Evolutionary conservation across 2,329 filamentous ascomycete genomes (phyloP).

Genomic region (Sclerotiophoma versabilis): DNA sequence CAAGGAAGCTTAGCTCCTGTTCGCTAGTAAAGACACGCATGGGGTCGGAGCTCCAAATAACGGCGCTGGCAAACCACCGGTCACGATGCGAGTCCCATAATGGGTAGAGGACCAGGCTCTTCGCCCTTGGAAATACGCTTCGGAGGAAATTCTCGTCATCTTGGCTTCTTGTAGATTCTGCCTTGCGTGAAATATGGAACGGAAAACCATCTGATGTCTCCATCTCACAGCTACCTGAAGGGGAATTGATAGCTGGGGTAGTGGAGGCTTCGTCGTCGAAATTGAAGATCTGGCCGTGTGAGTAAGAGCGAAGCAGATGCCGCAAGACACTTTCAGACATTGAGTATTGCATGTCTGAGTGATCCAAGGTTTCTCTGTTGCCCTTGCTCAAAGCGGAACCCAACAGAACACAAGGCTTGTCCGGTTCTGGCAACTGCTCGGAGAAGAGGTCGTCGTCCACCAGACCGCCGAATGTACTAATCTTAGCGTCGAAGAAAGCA

Average conservation of each 20-base stretch:
- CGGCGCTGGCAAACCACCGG: conserved; percentile 48
- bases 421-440: conserved; percentile 40
- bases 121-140: conserved; percentile 46
- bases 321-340: conserved; percentile 44
- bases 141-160: conserved; percentile 46
- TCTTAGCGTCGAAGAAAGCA: conserved; percentile 49
- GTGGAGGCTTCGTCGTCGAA: conserved; percentile 37
- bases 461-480: conserved; percentile 47
- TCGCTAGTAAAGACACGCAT: conserved; percentile 49
- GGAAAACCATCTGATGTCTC: conserved; percentile 29
- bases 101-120: conserved; percentile 49
- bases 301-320: conserved; percentile 44
- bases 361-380: conserved; percentile 13
- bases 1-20: conserved; percentile 48
- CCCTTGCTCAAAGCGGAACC: conserved; percentile 37
- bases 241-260: conserved; percentile 25
- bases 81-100: conserved; percentile 51
- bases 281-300: conserved; percentile 50
- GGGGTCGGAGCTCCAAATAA: conserved; percentile 48
- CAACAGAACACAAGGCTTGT: conserved; percentile 44
- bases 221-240: conserved; percentile 27
- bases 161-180: conserved; percentile 39
- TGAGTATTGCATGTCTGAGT: conserved; percentile 25
- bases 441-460: conserved; percentile 46
- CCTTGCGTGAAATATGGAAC: conserved; percentile 31